phyloP scores from a whole-genome alignment of 306 rosid genomes.

The Casuarina cunninghamiana region DNA sequence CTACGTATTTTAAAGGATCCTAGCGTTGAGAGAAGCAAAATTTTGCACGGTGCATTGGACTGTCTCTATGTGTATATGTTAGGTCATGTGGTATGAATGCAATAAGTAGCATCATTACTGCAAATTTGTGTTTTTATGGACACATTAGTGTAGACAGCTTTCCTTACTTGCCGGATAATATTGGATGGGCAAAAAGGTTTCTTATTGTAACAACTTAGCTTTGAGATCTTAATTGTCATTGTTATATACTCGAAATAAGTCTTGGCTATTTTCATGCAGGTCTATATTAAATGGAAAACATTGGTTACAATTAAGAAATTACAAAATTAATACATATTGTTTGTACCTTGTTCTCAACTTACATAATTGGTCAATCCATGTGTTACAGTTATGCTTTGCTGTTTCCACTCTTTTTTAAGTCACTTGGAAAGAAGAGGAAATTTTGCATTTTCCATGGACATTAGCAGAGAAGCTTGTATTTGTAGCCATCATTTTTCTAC shows the following conservation, averaged over 20 bases:
- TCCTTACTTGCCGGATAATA: not conserved
- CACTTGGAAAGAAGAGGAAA: too few species aligned
- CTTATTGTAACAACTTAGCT: slow-evolving; percentile 6
- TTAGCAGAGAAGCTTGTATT: too few species aligned
- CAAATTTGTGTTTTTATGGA: not conserved
- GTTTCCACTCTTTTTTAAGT: too few species aligned
- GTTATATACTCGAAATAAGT: slow-evolving; percentile 12
- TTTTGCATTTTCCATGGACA: too few species aligned
- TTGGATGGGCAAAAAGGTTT: not conserved
- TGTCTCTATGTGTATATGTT: not conserved
- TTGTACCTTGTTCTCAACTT: not conserved
- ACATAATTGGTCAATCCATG: too few species aligned
- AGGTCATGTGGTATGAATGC: not conserved
- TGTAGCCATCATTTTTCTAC: too few species aligned
- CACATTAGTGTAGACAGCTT: not conserved
- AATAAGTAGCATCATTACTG: not conserved
- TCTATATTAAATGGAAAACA: slow-evolving; percentile 37
- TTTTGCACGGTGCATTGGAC: not conserved
- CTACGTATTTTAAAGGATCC: not conserved
- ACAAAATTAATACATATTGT: not conserved
- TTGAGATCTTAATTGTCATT: slow-evolving; percentile 6
- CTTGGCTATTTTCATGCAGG: slow-evolving; percentile 44
- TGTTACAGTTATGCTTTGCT: too few species aligned
- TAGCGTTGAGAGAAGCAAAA: not conserved
- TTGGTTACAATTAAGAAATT: too few species aligned